Conservation (phyloP, 768 basidiomycete genomes). For the Astraeus odoratus region DNA sequence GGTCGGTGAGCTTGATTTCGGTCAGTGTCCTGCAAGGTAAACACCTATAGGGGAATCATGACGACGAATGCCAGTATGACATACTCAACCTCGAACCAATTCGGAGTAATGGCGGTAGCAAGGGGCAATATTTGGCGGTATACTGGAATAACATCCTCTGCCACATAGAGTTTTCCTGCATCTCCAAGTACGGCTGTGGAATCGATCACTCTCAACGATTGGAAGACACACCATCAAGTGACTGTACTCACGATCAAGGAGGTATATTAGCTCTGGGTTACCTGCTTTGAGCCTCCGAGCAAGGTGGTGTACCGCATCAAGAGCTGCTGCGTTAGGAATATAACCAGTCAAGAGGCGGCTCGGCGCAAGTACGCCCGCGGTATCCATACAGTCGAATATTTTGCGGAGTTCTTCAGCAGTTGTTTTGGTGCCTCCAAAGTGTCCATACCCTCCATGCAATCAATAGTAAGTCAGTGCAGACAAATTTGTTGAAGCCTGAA, state of each 20-base stretch:
- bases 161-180: slow-evolving; percentile 81
- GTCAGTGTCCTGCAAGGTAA: slow-evolving; percentile 59
- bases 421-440: slow-evolving; percentile 72
- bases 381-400: slow-evolving; percentile 68
- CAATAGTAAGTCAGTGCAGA: not conserved
- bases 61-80: not conserved
- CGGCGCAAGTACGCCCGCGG: slow-evolving; percentile 68
- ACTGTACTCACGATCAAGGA: slow-evolving; percentile 76
- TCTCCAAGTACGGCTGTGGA: slow-evolving; percentile 91
- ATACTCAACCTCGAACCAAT: slow-evolving; percentile 97
- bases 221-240: not conserved
- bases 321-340: slow-evolving; percentile 75
- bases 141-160: slow-evolving; percentile 77
- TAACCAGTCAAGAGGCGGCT: slow-evolving; percentile 85
- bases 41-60: slow-evolving; percentile 1
- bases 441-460: slow-evolving; percentile 62
- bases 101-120: slow-evolving; percentile 94
- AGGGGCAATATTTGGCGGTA: slow-evolving; percentile 75
- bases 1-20: slow-evolving; percentile 57
- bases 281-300: slow-evolving; percentile 52
- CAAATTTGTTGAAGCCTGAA: too few species aligned
- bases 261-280: slow-evolving; percentile 65
- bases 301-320: slow-evolving; percentile 58
- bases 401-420: slow-evolving; percentile 67
- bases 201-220: not conserved